Conservation (phyloP, 441 rosid genomes). For the Raphanus hybrid region DNA sequence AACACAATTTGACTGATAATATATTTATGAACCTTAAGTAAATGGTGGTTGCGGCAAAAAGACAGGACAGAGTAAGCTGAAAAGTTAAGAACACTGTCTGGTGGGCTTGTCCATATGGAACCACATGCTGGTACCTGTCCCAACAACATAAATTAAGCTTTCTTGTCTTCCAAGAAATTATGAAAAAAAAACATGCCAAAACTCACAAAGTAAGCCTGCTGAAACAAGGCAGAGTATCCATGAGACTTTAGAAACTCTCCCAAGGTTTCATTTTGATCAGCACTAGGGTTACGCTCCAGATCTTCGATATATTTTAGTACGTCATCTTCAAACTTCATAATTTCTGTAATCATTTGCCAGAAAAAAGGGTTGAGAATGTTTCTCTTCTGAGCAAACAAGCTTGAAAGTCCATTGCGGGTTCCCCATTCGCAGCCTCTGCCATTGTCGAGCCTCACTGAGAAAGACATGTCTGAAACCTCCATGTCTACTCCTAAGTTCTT, state of each 20-base stretch:
- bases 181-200: not conserved
- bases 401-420: constrained; percentile 64
- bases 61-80: constrained; percentile 80
- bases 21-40: constrained; percentile 63
- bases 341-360: constrained; percentile 81
- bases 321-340: constrained; percentile 64
- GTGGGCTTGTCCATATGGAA: constrained; percentile 78
- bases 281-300: constrained; percentile 63
- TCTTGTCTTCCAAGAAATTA: not conserved
- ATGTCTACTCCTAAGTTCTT: constrained; percentile 74
- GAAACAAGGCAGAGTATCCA: constrained; percentile 78
- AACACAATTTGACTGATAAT: not conserved
- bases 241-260: constrained; percentile 59
- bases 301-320: constrained; percentile 63
- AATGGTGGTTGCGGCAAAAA: constrained; percentile 74
- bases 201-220: constrained; percentile 79
- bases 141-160: not conserved
- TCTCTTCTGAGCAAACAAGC: constrained; percentile 74
- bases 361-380: constrained; percentile 66
- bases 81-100: constrained; percentile 65
- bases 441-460: constrained; percentile 73
- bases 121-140: constrained; percentile 72
- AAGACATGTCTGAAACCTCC: constrained; percentile 82
- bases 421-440: constrained; percentile 90
- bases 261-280: constrained; percentile 60